A percentile compares a stretch with the other conserved stretches of the same genome.
phyloP scores from a whole-genome alignment of 352 stramenopile genomes.

The Phytopythium mirpurense region DNA sequence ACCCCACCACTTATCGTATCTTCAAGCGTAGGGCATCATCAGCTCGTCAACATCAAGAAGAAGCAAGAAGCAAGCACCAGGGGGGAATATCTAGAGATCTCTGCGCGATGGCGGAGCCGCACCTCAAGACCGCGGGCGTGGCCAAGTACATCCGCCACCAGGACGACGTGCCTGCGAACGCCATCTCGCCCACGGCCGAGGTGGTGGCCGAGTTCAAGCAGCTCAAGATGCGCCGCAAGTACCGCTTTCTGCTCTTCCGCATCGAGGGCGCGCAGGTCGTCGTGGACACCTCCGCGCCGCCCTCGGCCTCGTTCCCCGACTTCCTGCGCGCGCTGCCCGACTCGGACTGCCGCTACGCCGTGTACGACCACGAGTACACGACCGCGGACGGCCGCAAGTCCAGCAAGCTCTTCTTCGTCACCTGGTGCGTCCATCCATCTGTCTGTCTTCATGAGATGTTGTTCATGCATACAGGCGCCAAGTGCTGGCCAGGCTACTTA shows the following conservation, averaged over 20 bases:
- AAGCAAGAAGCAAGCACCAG: too few species aligned
- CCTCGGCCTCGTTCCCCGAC: conserved; percentile 40
- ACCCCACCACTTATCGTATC: too few species aligned
- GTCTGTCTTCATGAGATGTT: too few species aligned
- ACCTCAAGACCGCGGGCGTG: conserved; percentile 85
- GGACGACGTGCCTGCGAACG: conserved; percentile 61
- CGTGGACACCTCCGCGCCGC: conserved; percentile 49
- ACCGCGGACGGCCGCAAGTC: conserved; percentile 77
- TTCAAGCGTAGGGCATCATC: too few species aligned
- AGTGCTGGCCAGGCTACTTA: too few species aligned
- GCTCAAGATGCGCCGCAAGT: conserved; percentile 87
- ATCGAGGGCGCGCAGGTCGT: conserved; percentile 73
- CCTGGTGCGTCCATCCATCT: conserved; percentile 50
- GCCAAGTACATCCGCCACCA: conserved; percentile 69
- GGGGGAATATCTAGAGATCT: too few species aligned
- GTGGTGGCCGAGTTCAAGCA: conserved; percentile 74
- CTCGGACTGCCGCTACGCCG: conserved; percentile 80
- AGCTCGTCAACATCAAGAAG: neutral
- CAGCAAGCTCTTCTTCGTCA: conserved; percentile 87
- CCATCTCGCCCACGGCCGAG: conserved; percentile 59
- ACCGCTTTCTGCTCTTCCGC: conserved; percentile 80
- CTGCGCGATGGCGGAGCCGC: conserved; percentile 71
- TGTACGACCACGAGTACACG: conserved; percentile 83
- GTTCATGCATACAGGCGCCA: too few species aligned
- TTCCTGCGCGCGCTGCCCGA: conserved; percentile 64